Base-by-base conservation (phyloP, 2,329 filamentous ascomycete species). In the Graphilbum fragrans region DNA sequence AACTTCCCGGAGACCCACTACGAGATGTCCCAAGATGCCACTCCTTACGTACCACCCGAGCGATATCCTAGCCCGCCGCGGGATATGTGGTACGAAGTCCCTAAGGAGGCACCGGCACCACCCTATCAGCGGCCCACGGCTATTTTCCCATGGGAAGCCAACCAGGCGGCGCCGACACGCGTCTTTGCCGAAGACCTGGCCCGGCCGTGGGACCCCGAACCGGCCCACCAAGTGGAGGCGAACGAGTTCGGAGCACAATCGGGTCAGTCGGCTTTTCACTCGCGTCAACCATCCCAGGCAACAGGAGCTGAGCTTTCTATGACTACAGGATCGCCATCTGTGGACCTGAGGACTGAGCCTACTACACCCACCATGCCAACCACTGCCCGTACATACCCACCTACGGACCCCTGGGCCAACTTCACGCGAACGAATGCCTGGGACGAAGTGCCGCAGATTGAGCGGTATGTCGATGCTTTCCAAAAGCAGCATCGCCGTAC, bases 101-200 rank as follows among this genome's bases (percentile, higher is more conserved):
- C 87, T 5, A 76, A 70, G 47, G 70, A 74, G 44, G 66, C 67
- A 17, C 75, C 76, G 19, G 69, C 75, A 37, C 65, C 59, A 20
- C 52, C 55, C n/a, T 50, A 70, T 35, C 67, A 78, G 48, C 72
- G 65, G 46, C 73, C 79, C 14, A 70, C 72, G 37, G 71, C 79
- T 3, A 80, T 96, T 38, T 98, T 98, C 58, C 92, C 92, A 1
- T 98, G 92, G 92, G 92, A 98, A 59, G 63, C 61, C 34, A 65
- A 79, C 44, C 74, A 74, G 46, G 70, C 80, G 12, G 75, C 68
- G 52, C 64, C 77, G 5, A 65, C 74, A 12, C 75, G 85, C 49
- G 69, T 79, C 12, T 92, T 88, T 53, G 62, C 66, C 37, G 74
- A 79, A 22, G 32, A 34, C 12, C 32, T 19, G 32, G 6, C 11